A percentile compares a stretch with the other conserved stretches of the same genome.
These are phyloP conservation scores for Nymphaea thermarum DNA, from an alignment of 164 flowering plant genomes.

Conservation along the genomic window DNA sequence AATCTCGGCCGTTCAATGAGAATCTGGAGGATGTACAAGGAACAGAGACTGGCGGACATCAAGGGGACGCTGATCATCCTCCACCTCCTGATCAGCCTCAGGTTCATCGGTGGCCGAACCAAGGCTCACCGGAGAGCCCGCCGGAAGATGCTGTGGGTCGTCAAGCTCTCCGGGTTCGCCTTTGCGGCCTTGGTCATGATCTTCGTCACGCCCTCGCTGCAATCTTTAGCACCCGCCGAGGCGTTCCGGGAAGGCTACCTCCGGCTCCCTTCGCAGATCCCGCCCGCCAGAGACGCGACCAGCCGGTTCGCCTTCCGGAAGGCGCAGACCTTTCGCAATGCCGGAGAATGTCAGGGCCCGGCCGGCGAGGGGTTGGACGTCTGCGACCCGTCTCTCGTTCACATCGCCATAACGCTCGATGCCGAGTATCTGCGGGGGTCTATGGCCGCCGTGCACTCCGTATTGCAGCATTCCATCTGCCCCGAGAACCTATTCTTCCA, in stretches of 20 bases:
- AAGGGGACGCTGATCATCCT: too few relatives aligned
- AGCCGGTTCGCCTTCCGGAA: conserved; percentile 10
- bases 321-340: conserved; percentile 17
- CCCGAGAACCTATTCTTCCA: conserved; percentile 20
- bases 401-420: conserved; percentile 25
- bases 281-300: conserved; percentile 1
- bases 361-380: conserved; percentile 4
- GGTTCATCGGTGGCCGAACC: too few relatives aligned
- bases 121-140: background rate
- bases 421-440: conserved; percentile 20
- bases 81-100: too few relatives aligned
- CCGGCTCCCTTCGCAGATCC: background rate
- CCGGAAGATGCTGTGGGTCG: conserved; percentile 32
- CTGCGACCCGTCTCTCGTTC: conserved; percentile 20
- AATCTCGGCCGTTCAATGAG: too few relatives aligned
- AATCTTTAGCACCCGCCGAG: conserved; percentile 30
- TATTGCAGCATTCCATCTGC: conserved; percentile 16
- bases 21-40: too few relatives aligned
- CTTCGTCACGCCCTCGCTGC: conserved; percentile 32
- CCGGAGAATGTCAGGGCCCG: conserved; percentile 13
- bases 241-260: conserved; percentile 19
- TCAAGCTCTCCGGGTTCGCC: conserved; percentile 29
- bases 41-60: too few relatives aligned
- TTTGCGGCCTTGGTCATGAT: conserved; percentile 35
- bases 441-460: conserved; percentile 20